Conservation (phyloP, 768 basidiomycete genomes). For the Pulveroboletus sp. region DNA sequence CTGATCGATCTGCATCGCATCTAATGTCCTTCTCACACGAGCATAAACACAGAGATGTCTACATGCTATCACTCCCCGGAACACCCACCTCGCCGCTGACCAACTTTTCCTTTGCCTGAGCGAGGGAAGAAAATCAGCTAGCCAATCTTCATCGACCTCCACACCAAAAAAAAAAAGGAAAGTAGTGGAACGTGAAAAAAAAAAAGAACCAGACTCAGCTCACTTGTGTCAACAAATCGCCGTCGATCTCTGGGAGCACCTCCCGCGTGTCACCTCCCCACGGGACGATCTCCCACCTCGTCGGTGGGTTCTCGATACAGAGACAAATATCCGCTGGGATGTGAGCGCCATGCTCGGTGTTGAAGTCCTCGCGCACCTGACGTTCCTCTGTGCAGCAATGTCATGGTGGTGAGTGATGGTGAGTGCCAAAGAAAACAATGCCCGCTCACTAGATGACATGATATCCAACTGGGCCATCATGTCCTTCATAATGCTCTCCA, state of each 20-base stretch:
- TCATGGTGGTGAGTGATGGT: neutral
- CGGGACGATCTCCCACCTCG: conserved; percentile 64
- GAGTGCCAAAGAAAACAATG: neutral
- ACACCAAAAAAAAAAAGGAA: too few relatives aligned
- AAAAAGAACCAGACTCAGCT: neutral
- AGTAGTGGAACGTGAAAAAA: neutral
- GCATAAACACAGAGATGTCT: neutral
- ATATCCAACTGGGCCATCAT: conserved; percentile 62
- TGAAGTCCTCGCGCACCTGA: conserved; percentile 60
- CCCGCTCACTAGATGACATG: conserved; percentile 57
- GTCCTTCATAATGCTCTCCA: conserved; percentile 57
- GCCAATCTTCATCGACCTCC: neutral
- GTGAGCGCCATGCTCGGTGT: conserved; percentile 64
- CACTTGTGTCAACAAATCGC: conserved; percentile 56
- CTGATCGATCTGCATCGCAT: neutral
- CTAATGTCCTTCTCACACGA: neutral
- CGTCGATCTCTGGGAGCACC: conserved; percentile 55
- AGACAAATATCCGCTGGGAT: conserved; percentile 79
- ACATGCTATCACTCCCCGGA: conserved; percentile 24
- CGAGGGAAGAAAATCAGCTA: neutral
- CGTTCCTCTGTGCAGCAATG: conserved; percentile 53
- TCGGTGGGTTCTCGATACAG: conserved; percentile 69
- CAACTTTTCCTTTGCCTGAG: conserved; percentile 31
- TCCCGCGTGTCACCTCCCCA: conserved; percentile 52
- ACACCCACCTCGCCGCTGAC: conserved; percentile 10